Evolutionary conservation across 805 yeast genomes (phyloP), one percentile per base, ranked within the genome.

Genomic region (Yamadazyma paraphyllophila): DNA sequence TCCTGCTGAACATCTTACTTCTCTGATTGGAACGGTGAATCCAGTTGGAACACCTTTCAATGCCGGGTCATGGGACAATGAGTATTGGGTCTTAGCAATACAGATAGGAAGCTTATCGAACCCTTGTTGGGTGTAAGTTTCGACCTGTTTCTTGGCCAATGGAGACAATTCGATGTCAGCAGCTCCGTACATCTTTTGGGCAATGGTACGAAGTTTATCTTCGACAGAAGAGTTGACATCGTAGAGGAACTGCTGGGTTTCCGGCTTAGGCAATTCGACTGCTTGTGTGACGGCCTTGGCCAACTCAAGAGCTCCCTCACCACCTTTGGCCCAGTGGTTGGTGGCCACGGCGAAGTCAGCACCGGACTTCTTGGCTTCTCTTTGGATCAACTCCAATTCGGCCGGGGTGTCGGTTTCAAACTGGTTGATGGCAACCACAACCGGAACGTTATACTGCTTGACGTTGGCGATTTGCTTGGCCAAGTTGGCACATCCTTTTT

Each of bases 71-170:
- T 91, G 97, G 2, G 97, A 90, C 55, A 92, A 75, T 0, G 97
- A 89, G 75, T 92, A 92, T 69, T 92, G 99, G 2, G 99, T 92
- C 77, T 92, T 92, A 48, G 99, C 99, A 60, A 92, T 87, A 71
- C 99, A 92, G 57, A 92, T 84, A 47, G 98, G 99, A 62, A 92
- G 74, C 61, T 89, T 81, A 52, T 84, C 90, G 66, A 85, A 92
- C 2, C 97, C 97, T 73, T 90, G 97, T 42, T 75, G 67, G 30
- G 89, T 83, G 72, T 89, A 91, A 46, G 82, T 78, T 51, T 83
- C 89, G 54, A 92, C 83, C 70, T 90, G 90, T 60, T 79, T 73
- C 55, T 80, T 79, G 35, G 98, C 98, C 53, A 82, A 78, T 25
- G 88, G 92, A 36, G 85, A 77, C 49, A 90, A 81, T 67, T 88